These are phyloP conservation scores for Plasmopara halstedii DNA, from an alignment of 352 stramenopile species.

Conservation along the genomic window DNA sequence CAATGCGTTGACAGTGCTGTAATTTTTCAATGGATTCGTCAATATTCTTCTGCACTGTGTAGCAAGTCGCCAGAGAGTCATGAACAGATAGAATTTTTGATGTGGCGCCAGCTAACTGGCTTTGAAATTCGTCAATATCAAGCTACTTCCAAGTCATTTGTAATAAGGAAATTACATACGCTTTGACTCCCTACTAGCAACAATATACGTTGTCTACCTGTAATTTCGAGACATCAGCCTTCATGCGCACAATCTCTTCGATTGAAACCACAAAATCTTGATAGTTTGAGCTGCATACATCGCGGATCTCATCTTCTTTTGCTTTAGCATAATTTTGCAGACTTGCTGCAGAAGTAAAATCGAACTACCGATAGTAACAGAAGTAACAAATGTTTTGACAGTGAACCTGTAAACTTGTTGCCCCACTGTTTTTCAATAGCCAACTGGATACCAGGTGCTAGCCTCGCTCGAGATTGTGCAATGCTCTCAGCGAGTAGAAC, in stretches of 20 bases:
- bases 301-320: constrained; percentile 69
- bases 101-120: constrained; percentile 41
- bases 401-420: constrained; percentile 60
- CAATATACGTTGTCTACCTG: constrained; percentile 22
- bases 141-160: constrained; percentile 24
- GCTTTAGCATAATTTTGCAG: constrained; percentile 45
- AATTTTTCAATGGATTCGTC: constrained; percentile 76
- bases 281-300: constrained; percentile 73
- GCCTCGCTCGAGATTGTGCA: constrained; percentile 57
- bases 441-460: constrained; percentile 66
- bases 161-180: neutral
- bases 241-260: constrained; percentile 79
- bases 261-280: constrained; percentile 78
- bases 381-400: too few species aligned
- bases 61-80: constrained; percentile 52
- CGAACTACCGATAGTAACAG: too few species aligned
- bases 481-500: constrained; percentile 76
- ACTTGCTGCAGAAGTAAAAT: constrained; percentile 39
- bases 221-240: constrained; percentile 56
- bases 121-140: constrained; percentile 64
- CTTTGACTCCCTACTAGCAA: neutral
- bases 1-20: constrained; percentile 73
- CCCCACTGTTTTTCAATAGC: constrained; percentile 78
- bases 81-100: constrained; percentile 41
- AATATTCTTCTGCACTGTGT: constrained; percentile 54